Percentiles rank a stretch among this genome's conserved stretches.
Evolutionary conservation across 192 early-diverging fungal genomes (phyloP).

Genomic region (Thoreauomyces humboldtii): DNA sequence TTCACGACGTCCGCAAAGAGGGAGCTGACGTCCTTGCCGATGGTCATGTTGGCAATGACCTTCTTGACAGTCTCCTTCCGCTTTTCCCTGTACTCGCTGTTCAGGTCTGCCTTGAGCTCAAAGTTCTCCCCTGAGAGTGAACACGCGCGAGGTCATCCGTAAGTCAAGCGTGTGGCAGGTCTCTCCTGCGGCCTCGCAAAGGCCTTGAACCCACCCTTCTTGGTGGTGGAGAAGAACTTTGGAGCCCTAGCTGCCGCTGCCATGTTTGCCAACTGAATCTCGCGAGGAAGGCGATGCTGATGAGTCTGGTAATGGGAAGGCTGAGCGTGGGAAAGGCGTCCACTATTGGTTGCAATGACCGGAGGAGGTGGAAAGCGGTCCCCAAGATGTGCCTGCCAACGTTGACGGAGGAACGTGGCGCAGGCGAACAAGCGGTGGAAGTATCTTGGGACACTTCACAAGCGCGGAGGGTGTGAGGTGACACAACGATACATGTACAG

Average conservation of each 20-base stretch:
- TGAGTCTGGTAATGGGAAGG: no score
- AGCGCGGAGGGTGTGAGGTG: no score
- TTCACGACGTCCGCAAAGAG: slow-evolving; percentile 97
- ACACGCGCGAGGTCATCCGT: no score
- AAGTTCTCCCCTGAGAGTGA: slow-evolving; percentile 83
- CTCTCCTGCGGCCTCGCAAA: neutral
- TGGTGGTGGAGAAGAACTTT: slow-evolving; percentile 74
- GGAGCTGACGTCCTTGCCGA: slow-evolving; percentile 95
- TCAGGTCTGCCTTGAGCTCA: slow-evolving; percentile 91
- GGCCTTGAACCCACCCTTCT: slow-evolving; percentile 65
- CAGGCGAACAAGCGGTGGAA: no score
- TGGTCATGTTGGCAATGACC: slow-evolving; percentile 99
- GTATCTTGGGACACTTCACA: no score
- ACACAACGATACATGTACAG: no score
- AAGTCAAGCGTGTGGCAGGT: neutral
- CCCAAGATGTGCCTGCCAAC: no score
- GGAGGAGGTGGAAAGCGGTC: no score
- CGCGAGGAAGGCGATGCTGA: no score
- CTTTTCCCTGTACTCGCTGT: slow-evolving; percentile 93
- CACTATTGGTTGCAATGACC: no score
- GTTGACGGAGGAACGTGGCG: no score
- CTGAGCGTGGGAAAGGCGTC: no score
- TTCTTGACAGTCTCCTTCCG: slow-evolving; percentile 97
- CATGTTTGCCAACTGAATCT: slow-evolving; percentile 4
- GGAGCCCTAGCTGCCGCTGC: slow-evolving; percentile 23